Conservation (phyloP, 1,139 yeast species). For the Sugiyamaella pinicola region DNA sequence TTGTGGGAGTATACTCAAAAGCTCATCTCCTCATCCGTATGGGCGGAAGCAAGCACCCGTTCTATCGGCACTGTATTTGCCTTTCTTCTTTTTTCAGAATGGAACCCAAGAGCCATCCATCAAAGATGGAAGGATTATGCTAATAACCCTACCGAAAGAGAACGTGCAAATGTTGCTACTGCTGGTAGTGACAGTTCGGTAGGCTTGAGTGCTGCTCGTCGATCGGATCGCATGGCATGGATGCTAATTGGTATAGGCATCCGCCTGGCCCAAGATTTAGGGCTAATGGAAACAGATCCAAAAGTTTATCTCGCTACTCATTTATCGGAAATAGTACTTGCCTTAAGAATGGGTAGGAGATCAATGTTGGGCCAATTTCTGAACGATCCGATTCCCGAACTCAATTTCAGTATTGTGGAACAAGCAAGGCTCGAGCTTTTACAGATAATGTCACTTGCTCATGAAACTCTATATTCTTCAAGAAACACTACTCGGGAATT, state of each 20-base stretch:
- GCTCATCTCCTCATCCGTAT: constrained; percentile 80
- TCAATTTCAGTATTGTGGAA: constrained; percentile 62
- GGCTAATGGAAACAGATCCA: constrained; percentile 71
- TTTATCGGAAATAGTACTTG: constrained; percentile 65
- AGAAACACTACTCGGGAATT: constrained; percentile 43
- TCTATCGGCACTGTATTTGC: constrained; percentile 86
- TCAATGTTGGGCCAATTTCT: constrained; percentile 41
- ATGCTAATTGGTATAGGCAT: constrained; percentile 88
- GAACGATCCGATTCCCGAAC: constrained; percentile 39
- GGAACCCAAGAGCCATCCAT: constrained; percentile 95
- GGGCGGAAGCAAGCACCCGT: constrained; percentile 93
- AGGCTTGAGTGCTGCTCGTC: constrained; percentile 81
- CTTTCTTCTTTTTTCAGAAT: constrained; percentile 83
- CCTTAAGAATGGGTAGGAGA: constrained; percentile 43
- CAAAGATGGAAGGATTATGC: constrained; percentile 90
- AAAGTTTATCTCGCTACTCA: constrained; percentile 82
- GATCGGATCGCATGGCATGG: constrained; percentile 92
- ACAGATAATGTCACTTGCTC: constrained; percentile 79
- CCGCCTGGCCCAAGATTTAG: constrained; percentile 84
- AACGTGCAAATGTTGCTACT: constrained; percentile 28
- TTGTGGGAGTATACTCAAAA: constrained; percentile 84
- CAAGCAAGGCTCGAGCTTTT: constrained; percentile 77
- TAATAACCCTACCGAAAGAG: constrained; percentile 45
- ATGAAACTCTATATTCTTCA: constrained; percentile 71
- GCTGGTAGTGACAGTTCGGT: constrained; percentile 48